Evolutionary conservation across 176 grass and related monocot genomes (phyloP).

Genomic region (Lolium rigidum): DNA sequence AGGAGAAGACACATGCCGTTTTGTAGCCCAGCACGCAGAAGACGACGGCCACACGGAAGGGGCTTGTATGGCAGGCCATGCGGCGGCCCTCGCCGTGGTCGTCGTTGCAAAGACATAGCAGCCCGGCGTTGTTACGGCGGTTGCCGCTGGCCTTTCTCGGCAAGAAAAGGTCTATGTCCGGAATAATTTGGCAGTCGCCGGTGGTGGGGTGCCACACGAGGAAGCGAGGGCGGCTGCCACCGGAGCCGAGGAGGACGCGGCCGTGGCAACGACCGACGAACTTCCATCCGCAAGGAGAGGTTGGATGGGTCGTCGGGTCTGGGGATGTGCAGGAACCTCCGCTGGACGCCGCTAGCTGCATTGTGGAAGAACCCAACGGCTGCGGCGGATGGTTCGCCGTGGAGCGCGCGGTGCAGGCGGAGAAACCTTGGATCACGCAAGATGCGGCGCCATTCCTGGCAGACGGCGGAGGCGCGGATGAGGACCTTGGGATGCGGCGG

Average conservation of each 20-base stretch:
- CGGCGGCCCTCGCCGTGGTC: not conserved
- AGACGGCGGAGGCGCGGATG: not conserved
- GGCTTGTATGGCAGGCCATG: not conserved
- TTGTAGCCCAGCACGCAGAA: not conserved
- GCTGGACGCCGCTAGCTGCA: not conserved
- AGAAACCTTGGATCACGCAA: not conserved
- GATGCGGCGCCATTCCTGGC: not conserved
- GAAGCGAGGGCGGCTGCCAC: not conserved
- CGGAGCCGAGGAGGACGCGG: not conserved
- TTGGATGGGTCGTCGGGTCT: not conserved
- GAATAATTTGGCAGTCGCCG: not conserved
- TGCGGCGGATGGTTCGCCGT: not conserved
- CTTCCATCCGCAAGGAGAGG: not conserved
- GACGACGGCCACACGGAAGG: not conserved
- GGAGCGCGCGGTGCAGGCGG: not conserved
- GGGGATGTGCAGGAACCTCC: not conserved
- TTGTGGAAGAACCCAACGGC: not conserved
- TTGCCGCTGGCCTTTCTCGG: not conserved
- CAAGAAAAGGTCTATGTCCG: not conserved
- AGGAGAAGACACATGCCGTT: not conserved
- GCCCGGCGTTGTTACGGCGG: not conserved
- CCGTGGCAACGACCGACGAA: not conserved
- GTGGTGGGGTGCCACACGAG: not conserved
- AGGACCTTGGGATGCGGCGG: not conserved
- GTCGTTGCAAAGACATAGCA: not conserved